Conservation (phyloP, 768 basidiomycete genomes). For the Hypholoma fasciculare region DNA sequence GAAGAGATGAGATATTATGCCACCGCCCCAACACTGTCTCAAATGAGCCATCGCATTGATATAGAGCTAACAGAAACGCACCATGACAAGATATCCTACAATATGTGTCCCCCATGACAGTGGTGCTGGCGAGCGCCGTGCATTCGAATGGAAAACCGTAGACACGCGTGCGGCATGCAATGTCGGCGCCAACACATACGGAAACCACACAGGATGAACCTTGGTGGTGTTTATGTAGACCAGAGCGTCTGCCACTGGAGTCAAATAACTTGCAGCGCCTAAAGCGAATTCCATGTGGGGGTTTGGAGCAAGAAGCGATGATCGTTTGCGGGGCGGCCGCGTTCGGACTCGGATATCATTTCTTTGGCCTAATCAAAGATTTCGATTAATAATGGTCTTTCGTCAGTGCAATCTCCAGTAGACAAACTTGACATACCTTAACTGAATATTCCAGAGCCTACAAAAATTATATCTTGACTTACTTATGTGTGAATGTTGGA, state of each 20-base stretch:
- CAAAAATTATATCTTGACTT: too few species aligned
- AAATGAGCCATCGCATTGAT: not conserved
- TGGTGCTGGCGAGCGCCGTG: slow-evolving; percentile 26
- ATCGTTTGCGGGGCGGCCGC: not conserved
- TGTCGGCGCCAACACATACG: slow-evolving; percentile 39
- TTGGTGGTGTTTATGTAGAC: slow-evolving; percentile 28
- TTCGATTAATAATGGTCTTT: too few species aligned
- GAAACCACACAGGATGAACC: slow-evolving; percentile 40
- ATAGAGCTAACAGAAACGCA: slow-evolving; percentile 14
- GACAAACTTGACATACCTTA: too few species aligned
- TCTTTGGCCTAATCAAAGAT: not conserved
- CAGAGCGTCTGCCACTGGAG: slow-evolving; percentile 21
- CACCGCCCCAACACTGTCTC: slow-evolving; percentile 48
- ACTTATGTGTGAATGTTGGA: too few species aligned
- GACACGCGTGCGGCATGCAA: slow-evolving; percentile 47
- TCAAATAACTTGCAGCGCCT: slow-evolving; percentile 13
- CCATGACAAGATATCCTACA: slow-evolving; percentile 48
- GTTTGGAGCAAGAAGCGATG: not conserved
- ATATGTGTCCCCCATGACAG: slow-evolving; percentile 46
- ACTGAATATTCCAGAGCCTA: too few species aligned
- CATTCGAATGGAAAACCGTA: slow-evolving; percentile 41
- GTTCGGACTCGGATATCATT: not conserved
- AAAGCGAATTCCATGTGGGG: slow-evolving; percentile 19
- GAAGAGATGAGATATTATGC: slow-evolving; percentile 40
- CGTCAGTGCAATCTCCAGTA: too few species aligned